Base-by-base conservation (phyloP, 805 yeast genomes). In the Diddensiella santjacobensis region DNA sequence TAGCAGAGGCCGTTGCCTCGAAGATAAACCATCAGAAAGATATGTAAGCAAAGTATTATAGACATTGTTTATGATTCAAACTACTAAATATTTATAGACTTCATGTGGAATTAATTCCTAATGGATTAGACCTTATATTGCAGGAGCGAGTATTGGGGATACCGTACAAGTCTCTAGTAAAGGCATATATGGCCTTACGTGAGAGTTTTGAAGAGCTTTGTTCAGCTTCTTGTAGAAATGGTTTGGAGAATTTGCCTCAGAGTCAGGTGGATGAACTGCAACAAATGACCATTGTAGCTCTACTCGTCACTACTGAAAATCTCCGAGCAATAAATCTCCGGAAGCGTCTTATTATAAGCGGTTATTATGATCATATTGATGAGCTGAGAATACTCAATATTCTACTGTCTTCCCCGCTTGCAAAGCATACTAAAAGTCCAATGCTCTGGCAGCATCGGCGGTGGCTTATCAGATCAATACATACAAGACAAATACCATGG, bases 401-500 rank as follows among this genome's bases (percentile, higher is more conserved):
- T 15, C 47, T 67, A 18, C 58, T 65, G 23, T 20, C 52, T 10
- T 69, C 73, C 4, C 67, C 65, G 17, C 52, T 66, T 22, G 55
- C 53, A 23, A 66, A 64, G 44, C 72, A 69, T 42, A 60, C 67
- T 22, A 70, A 71, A 47, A 61, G 68, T 47, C 69, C 74, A 6
- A 50, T 62, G 51, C 55, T 70, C 22, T 70, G 74, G 74, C 54
- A 59, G 40, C 70, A 70, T 45, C 61, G 73, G 19, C 50, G 59
- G 11, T 60, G 64, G 63, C 45, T 66, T 5, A 45, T 60, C n/a
- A 13, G 13, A 13, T 26, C 31, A 13, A n/a, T n/a, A n/a, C n/a
- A n/a, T n/a, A 26, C 31, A 26, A 13, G 31, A 26, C 8, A 26
- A 8, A 15, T 19, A 4, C 17, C 38, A 29, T 6, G 5, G 15